phyloP scores from a whole-genome alignment of 345 rosid species.

The Crucihimalaya himalaica region DNA sequence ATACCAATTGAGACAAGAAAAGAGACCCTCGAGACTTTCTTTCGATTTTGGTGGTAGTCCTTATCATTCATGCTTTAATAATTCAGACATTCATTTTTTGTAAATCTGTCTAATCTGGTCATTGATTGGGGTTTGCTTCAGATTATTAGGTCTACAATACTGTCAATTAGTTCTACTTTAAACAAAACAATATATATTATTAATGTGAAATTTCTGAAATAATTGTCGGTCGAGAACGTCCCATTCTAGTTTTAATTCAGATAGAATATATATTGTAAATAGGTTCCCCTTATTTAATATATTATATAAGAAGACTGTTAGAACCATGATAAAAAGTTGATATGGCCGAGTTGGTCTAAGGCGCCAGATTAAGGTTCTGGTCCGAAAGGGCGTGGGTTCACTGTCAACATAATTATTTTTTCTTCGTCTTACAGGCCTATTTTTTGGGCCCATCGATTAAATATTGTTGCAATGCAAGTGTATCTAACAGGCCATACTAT shows the following conservation, averaged over 20 bases:
- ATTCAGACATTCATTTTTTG: neutral
- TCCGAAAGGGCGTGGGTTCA: constrained; percentile 99
- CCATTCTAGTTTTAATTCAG: neutral
- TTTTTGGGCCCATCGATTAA: neutral
- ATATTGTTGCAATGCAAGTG: neutral
- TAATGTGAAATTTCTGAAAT: neutral
- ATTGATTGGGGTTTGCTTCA: neutral
- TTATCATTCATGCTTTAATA: constrained; percentile 27
- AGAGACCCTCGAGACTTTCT: constrained; percentile 22
- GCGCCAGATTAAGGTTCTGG: constrained; percentile 99
- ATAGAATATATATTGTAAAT: too few species aligned
- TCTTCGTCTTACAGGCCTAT: too few species aligned
- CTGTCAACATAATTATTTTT: too few species aligned
- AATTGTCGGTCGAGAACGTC: neutral
- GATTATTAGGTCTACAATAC: neutral
- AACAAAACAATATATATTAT: neutral
- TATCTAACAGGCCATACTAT: neutral
- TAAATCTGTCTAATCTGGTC: neutral
- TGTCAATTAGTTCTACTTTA: neutral
- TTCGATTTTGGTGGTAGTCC: constrained; percentile 36
- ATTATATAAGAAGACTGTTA: too few species aligned
- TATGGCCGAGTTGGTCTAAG: constrained; percentile 96
- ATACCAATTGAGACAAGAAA: constrained; percentile 14
- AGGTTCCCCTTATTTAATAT: too few species aligned
- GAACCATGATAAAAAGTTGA: too few species aligned